phyloP scores from a whole-genome alignment of 345 rosid species.

The Gossypium bickii region DNA sequence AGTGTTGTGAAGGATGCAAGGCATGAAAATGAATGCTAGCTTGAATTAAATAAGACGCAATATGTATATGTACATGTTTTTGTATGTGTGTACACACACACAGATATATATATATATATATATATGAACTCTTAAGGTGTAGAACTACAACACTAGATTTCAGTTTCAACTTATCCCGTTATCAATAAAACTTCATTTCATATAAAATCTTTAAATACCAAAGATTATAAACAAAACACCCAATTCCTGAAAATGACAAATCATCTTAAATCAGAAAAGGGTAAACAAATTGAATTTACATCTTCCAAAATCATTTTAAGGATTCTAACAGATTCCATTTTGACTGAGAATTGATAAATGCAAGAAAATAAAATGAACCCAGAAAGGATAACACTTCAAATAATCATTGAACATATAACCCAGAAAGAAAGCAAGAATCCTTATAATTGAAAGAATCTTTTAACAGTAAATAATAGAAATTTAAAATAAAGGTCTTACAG shows the following conservation, averaged over 20 bases:
- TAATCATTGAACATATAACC: neutral
- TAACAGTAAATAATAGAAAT: neutral
- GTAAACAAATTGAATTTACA: neutral
- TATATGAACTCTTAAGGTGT: neutral
- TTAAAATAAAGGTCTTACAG: constrained; percentile 2
- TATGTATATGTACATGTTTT: neutral
- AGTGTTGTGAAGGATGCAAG: neutral
- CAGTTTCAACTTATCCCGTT: neutral
- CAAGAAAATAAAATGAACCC: neutral
- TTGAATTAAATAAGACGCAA: neutral
- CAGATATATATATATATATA: neutral
- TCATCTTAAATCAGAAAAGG: neutral
- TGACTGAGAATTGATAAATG: neutral
- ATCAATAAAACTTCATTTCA: neutral
- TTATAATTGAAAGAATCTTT: neutral
- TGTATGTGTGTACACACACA: neutral
- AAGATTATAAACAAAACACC: neutral
- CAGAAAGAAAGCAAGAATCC: neutral
- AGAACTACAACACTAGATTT: neutral
- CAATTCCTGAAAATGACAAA: neutral
- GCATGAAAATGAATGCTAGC: neutral
- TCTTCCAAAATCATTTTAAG: neutral
- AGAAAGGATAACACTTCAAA: neutral
- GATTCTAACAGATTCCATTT: neutral
- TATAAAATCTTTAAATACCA: neutral